Base-by-base conservation (phyloP, 805 yeast species). In the Wickerhamiella nectarea region DNA sequence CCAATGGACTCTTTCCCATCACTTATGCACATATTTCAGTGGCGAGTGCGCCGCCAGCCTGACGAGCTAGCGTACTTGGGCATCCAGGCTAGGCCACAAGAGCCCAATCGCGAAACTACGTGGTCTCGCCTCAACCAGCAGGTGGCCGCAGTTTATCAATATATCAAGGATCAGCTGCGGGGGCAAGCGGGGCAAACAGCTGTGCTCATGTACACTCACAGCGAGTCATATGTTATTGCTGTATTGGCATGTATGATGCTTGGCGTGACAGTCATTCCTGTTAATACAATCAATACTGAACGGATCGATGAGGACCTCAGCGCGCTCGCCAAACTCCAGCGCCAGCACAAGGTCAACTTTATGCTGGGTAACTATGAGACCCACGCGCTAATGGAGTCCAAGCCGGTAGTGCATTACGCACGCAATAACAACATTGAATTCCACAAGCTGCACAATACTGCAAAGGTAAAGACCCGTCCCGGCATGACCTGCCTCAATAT, bases 41-140 rank as follows among this genome's bases (percentile, higher is more conserved):
- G 86, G 71, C 70, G 99, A 48, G 78, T 85, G 0, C 64, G 69
- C 6, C 72, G 74, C 35, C 80, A 79, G 37, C 76, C 85, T 0
- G 95, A 89, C 51, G 81, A 84, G 44, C 64, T 80, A 45, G 96
- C 96, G 0, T 85, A 75, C 57, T 58, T 54, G 41, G 60, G 56
- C 9, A 57, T 67, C 8, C 64, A 66, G 14, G 51, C 64, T 7
- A 65, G 67, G 24, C 65, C 67, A 21, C 69, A 66, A 41, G 73
- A 71, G 44, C 66, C 67, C 20, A 76, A 70, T 50, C 73, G 70
- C 9, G 58, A 54, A 19, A 51, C 52, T 4, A 70, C 84, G 3
- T 91, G 97, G 97, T 76, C 74, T 49, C 78, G 80, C 55, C 76
- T 91, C 48, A 95, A 85, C 46, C 70, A 68, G 34, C 70, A 81